Conservation (phyloP, 108 stramenopile species). For the Cylindrotheca closterium region DNA sequence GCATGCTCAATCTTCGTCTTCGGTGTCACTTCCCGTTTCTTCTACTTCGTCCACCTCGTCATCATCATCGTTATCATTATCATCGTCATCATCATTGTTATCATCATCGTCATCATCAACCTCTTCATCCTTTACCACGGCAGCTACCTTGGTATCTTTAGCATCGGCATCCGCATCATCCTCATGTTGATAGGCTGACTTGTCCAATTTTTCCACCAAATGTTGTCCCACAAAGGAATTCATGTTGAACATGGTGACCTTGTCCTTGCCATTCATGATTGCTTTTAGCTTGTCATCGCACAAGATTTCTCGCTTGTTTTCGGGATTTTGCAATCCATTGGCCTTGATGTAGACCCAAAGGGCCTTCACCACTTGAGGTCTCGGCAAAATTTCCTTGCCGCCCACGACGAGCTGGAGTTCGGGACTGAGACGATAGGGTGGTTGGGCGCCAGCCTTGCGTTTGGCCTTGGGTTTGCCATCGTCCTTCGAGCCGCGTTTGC, state of each 20-base stretch:
- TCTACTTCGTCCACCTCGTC: too few relatives aligned
- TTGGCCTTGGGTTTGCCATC: constrained; percentile 35
- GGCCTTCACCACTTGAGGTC: constrained; percentile 79
- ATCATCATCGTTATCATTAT: not conserved
- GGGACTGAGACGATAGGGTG: constrained; percentile 72
- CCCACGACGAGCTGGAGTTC: constrained; percentile 68
- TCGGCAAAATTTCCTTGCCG: constrained; percentile 64
- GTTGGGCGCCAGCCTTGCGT: constrained; percentile 60
- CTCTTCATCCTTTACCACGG: constrained; percentile 9
- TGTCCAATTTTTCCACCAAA: constrained; percentile 79
- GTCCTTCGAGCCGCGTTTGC: constrained; percentile 14
- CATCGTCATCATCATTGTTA: not conserved
- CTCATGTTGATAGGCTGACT: constrained; percentile 37
- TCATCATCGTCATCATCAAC: constrained; percentile 7
- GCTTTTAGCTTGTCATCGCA: constrained; percentile 72
- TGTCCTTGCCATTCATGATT: constrained; percentile 74
- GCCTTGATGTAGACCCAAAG: constrained; percentile 87
- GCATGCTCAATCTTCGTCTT: too few relatives aligned
- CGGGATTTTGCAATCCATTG: constrained; percentile 81
- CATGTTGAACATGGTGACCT: constrained; percentile 90
- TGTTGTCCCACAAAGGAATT: constrained; percentile 75
- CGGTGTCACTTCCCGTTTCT: too few relatives aligned
- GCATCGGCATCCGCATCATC: constrained; percentile 35
- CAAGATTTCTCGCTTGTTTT: constrained; percentile 84
- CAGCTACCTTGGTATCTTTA: constrained; percentile 23